Base-by-base conservation (phyloP, 352 stramenopile species). In the Phytophthora cajani region DNA sequence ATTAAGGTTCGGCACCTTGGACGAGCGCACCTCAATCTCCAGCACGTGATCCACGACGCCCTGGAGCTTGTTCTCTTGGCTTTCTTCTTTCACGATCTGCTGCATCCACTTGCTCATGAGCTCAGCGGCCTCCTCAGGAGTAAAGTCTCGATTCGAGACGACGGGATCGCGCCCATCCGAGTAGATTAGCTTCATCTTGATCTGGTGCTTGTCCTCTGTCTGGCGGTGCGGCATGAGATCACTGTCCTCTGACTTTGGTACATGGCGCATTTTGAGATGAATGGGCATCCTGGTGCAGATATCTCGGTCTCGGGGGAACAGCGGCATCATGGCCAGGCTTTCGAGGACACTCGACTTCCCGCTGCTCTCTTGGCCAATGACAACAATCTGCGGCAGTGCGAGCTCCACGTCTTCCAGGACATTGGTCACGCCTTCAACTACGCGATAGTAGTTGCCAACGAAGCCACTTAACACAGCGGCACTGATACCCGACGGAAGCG, bases 261-360 rank as follows among this genome's bases (percentile, higher is more conserved):
- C 30, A 30, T 68, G 70, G 8, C 70, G 71, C 55, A 88, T 47
- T 55, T 80, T 81, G 30, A 85, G 73, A 56, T 74, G 75, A 62
- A 88, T 76, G 6, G 78, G 75, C 64, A 44, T 58, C 19, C 78
- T 73, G 30, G 78, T 85, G 69, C 75, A 82, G 17, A 80, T 59
- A 17, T 59, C 50, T 50, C 66, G 50, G 56, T 80, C 69, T 17
- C 80, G 79, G 36, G 80, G 80, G 62, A 85, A 83, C 2, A 85
- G 58, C 51, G 79, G 73, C 54, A 82, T 32, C 78, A 84, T 82
- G 44, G 78, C 78, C n/a, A 88, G 60, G 36, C 64, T 74, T 69
- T 85, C 80, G 52, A 85, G 70, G 40, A 84, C 74, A 27, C 69
- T 81, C 3, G 77, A 85, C 74, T 84, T 88, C 67, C 80, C 80